phyloP scores from a whole-genome alignment of 768 basidiomycete species.

The Exsudoporus frostii region DNA sequence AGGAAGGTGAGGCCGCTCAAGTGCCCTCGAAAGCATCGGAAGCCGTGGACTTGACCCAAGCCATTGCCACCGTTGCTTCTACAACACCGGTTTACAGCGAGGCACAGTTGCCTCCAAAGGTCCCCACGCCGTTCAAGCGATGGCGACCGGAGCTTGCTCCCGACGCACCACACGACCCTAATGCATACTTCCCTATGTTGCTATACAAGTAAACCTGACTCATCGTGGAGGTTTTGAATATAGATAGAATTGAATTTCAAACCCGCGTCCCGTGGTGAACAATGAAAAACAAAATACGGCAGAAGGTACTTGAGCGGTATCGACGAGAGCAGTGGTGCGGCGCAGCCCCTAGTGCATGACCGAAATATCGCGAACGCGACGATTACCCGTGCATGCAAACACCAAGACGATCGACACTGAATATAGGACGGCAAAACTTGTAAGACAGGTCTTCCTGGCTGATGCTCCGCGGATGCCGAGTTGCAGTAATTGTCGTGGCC shows the following conservation, averaged over 20 bases:
- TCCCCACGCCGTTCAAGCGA: constrained; percentile 64
- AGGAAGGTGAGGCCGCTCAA: constrained; percentile 37
- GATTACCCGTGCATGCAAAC: background rate
- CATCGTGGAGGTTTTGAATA: background rate
- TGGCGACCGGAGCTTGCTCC: constrained; percentile 74
- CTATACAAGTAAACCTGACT: constrained; percentile 46
- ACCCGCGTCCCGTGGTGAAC: constrained; percentile 17
- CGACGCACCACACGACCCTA: constrained; percentile 78
- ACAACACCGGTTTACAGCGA: constrained; percentile 57
- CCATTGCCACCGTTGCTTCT: constrained; percentile 64
- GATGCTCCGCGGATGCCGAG: background rate
- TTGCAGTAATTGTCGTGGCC: background rate
- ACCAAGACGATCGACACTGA: background rate
- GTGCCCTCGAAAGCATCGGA: constrained; percentile 46
- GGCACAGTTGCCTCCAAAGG: constrained; percentile 65
- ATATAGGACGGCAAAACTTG: background rate
- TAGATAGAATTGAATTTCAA: constrained; percentile 31
- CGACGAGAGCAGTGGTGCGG: background rate
- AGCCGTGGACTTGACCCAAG: constrained; percentile 62
- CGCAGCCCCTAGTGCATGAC: background rate
- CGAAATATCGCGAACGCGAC: background rate
- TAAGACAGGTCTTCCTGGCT: background rate
- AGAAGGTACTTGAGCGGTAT: background rate
- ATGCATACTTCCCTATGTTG: constrained; percentile 82
- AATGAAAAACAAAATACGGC: constrained; percentile 4